These are phyloP conservation scores for Aristolochia californica DNA, from an alignment of 164 flowering plant species.

Conservation along the genomic window DNA sequence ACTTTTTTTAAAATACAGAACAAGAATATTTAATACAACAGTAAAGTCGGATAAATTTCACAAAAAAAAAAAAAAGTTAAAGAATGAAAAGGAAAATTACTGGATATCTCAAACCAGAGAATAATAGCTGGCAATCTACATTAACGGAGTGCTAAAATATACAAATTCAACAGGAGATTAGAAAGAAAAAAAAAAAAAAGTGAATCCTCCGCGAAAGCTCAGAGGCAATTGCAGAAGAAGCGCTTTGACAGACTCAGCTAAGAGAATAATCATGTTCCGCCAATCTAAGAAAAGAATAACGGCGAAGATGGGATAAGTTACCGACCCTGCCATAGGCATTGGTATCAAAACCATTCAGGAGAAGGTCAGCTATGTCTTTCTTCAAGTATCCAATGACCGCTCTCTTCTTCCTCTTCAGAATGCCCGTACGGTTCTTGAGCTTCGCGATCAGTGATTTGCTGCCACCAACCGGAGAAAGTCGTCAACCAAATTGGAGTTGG, in stretches of 20 bases:
- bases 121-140: no score
- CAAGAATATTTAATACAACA: no score
- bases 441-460: slow-evolving; percentile 71
- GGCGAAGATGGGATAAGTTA: slow-evolving; percentile 12
- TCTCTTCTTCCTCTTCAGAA: slow-evolving; percentile 56
- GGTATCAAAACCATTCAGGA: slow-evolving; percentile 62
- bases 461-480: slow-evolving; percentile 13
- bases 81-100: no score
- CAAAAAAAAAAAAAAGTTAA: no score
- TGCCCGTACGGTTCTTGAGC: slow-evolving; percentile 51
- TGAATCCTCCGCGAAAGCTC: no score
- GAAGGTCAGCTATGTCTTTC: slow-evolving; percentile 81
- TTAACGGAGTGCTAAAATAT: no score
- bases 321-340: slow-evolving; percentile 74
- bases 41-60: no score
- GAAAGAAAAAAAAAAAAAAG: no score
- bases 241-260: neutral
- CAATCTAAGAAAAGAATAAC: neutral
- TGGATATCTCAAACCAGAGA: no score
- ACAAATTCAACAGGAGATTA: no score
- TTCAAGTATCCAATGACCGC: slow-evolving; percentile 68
- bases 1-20: no score
- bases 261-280: no score
- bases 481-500: neutral
- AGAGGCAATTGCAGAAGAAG: neutral